Base-by-base conservation (phyloP, 352 stramenopile genomes). In the Globisporangium heterothallicum region DNA sequence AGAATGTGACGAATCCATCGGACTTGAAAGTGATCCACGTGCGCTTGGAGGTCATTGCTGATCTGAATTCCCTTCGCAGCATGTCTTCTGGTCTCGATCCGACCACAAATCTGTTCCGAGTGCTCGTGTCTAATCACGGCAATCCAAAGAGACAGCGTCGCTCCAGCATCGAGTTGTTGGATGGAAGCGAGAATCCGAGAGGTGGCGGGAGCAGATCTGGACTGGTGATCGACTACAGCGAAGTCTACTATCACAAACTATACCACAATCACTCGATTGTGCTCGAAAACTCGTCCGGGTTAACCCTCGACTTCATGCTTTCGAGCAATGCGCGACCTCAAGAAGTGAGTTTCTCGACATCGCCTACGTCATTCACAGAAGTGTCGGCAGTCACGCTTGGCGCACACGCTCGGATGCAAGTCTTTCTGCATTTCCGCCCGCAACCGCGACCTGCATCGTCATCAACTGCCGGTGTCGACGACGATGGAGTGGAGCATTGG, bases 261-360 rank as follows among this genome's bases (percentile, higher is more conserved):
- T 94, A 94, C 47, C 84, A 92, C 53, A 94, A 94, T 45, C 84
- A 94, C 67, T 94, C 84, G 27, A 88, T 94, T 29, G 76, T 94
- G 59, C 84, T 94, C 18, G 84, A 94, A 51, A 94, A 94, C 42
- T 84, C 81, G 21, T 92, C 81, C 21, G 74, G 76, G n/a, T 58
- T 94, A 57, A 83, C 67, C 32, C 70, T 94, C 16, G 84, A 94
- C 52, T 94, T 94, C 52, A 92, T 90, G 48, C 61, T 94, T 22
- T 91, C 79, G 36, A 94, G 77, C 42, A 94, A 86, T 46, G 81
- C 81, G 3, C 72, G 75, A 24, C 75, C 78, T 2, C 78, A 86
- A 42, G 84, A 94, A 59, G 71, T 92, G 30, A 86, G 74, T 34
- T 94, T 94, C 63, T 94, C 81, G 0, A 64, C 88, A 26, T 89